Base-by-base conservation (phyloP, 2,329 filamentous ascomycete genomes). In the Ceratocystis harringtonii region DNA sequence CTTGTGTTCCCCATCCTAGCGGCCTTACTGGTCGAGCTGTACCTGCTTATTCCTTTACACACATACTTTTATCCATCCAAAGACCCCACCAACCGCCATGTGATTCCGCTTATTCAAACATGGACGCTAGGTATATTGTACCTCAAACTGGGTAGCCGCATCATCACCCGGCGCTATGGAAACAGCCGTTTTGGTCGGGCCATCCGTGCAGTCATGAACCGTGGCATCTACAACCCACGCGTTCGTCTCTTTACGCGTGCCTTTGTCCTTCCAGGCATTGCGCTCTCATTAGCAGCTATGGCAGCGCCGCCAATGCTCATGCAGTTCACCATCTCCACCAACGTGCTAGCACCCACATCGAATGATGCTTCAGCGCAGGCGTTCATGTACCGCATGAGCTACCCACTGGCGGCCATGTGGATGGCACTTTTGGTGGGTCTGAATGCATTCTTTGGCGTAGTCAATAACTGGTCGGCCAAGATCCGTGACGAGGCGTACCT, bases 401-500 rank as follows among this genome's bases (percentile, higher is more conserved):
- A 94, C 74, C 94, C 94, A 0, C 72, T 81, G 4, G 78, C 81
- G 25, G 79, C 80, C 1, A 41, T 66, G 45, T 74, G 83, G 2
- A 74, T 82, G 25, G 77, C 80, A 1, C 70, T 82, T 4, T 71
- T 75, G 2, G 70, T 78, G 2, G 74, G 79, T 36, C 72, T 76
- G 1, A 71, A 81, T 71, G 79, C 81, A 10, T 72, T 86, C n/a
- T 72, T 81, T 7, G 76, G 81, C 58, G 81, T 90, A 63, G 81
- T 50, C 94, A 63, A 81, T 83, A 60, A 78, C 84, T 97, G 92
- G 92, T 84, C 89, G 70, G 80, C 85, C 66, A 84, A 87, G 66
- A 90, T 99, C 60, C 81, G 90, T 48, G 95, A 99, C 74, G 95
- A 99, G 75, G 92, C 95, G 0, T 99, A 99, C 74, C 78, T 99